Percentiles rank a stretch among this genome's conserved stretches.
phyloP scores from a whole-genome alignment of 2,329 filamentous ascomycete genomes.

The Sphaerostilbella broomeana region DNA sequence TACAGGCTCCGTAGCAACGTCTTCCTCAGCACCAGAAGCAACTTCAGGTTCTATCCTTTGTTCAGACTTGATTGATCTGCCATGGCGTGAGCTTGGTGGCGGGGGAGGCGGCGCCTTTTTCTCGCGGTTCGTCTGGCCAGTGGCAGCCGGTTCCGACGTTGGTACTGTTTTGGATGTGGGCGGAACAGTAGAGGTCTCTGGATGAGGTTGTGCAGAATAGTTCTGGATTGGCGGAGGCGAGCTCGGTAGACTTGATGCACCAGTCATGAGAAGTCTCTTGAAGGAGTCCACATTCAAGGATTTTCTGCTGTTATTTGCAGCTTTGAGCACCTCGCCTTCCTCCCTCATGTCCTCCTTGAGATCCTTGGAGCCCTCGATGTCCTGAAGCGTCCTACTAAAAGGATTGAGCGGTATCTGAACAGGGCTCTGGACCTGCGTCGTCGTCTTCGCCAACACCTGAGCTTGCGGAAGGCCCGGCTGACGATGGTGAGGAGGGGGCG shows the following conservation, averaged over 20 bases:
- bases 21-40: too few species aligned
- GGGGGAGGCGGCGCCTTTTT: constrained; percentile 68
- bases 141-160: background rate
- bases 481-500: too few species aligned
- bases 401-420: constrained; percentile 30
- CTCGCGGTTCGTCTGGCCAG: constrained; percentile 21
- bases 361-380: constrained; percentile 36
- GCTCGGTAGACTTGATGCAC: constrained; percentile 40
- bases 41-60: too few species aligned
- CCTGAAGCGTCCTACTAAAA: constrained; percentile 51
- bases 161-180: background rate
- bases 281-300: constrained; percentile 73
- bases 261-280: constrained; percentile 68
- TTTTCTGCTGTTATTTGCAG: constrained; percentile 29
- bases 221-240: constrained; percentile 7
- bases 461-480: constrained; percentile 9
- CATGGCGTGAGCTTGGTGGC: constrained; percentile 67
- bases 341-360: constrained; percentile 26
- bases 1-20: too few species aligned
- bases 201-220: constrained; percentile 7
- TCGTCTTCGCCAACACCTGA: constrained; percentile 2
- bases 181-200: background rate
- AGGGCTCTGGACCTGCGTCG: constrained; percentile 11
- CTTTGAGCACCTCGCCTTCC: constrained; percentile 27
- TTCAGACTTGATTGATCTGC: constrained; percentile 57